A percentile compares a stretch with the other conserved stretches of the same genome.
phyloP scores from a whole-genome alignment of 148 eudicot genomes.

The Nepenthes mirabilis region DNA sequence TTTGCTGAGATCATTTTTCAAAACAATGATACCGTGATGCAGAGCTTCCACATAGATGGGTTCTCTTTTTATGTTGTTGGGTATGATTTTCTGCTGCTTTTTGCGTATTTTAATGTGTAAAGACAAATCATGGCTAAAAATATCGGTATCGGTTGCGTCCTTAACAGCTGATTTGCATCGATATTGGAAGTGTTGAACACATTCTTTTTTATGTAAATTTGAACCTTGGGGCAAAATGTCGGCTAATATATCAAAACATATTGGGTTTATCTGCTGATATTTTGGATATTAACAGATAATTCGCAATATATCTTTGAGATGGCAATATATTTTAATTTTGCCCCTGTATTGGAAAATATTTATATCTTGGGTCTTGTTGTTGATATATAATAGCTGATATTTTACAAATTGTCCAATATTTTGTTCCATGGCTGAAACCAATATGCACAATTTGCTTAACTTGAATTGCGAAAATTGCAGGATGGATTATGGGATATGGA shows the following conservation, averaged over 20 bases:
- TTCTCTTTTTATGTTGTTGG: conserved; percentile 87
- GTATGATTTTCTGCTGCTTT: conserved; percentile 22
- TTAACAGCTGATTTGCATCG: too few relatives aligned
- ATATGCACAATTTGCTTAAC: background rate
- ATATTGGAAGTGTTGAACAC: too few relatives aligned
- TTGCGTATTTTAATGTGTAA: background rate
- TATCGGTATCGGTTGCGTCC: too few relatives aligned
- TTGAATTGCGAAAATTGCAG: conserved; percentile 19
- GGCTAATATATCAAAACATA: too few relatives aligned
- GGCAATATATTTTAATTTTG: background rate
- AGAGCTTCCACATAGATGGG: conserved; percentile 87
- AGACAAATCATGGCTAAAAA: too few relatives aligned
- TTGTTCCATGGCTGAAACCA: background rate
- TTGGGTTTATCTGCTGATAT: too few relatives aligned
- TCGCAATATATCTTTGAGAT: too few relatives aligned
- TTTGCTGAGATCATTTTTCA: conserved; percentile 71
- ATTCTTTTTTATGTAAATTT: too few relatives aligned
- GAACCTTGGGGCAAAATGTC: too few relatives aligned
- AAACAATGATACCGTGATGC: conserved; percentile 84
- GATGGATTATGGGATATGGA: conserved; percentile 87
- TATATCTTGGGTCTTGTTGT: background rate
- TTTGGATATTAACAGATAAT: too few relatives aligned
- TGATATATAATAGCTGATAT: background rate
- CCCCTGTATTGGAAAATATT: background rate
- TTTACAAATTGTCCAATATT: background rate